Evolutionary conservation across 2,329 filamentous ascomycete genomes (phyloP), one percentile per base, ranked within the genome.

Genomic region (Pseudocercospora macadamiae): DNA sequence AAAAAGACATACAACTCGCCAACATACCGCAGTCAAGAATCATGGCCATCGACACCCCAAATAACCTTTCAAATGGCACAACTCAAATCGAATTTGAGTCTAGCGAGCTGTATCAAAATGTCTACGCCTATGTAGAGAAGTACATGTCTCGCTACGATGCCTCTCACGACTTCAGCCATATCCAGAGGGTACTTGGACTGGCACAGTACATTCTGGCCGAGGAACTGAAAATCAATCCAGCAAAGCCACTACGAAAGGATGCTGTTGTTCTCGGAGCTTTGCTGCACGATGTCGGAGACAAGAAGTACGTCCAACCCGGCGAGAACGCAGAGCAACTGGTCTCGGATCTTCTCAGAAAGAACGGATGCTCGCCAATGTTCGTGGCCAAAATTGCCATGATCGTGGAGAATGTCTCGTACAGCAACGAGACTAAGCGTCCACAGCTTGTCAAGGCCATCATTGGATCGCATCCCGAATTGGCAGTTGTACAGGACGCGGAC

Each of bases 401-500:
- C 57, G 90, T 89, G 64, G 82, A 86, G 7, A 85, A 89, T 54
- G 90, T 97, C 16, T 91, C 89, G 62, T 96, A 91, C 77, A 87
- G 85, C 2, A 82, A 83, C 64, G 93, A 97, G 75, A 79, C 84
- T 49, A 84, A 83, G 67, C 80, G 92, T 69, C 87, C 88, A 1
- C 66, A 72, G 25, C 75, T 77, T 10, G 86, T 91, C 7, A 74
- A 74, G n/a, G 74, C 77, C 1, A 79, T 93, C n/a, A 79, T 96
- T n/a, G 72, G 71, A 4, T 70, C 76, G 26, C 79, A 89, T 71
- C 90, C 90, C 1, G 91, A 95, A 73, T 78, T 95, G 30, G 92
- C 86, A 0, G 84, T 96, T 48, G 91, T 97, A 28, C 93, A 97
- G 76, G 93, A 97, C 74, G 93, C 93, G 3, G 93, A 97, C 77